Evolutionary conservation across 2,329 filamentous ascomycete genomes (phyloP), one percentile per base, ranked within the genome.

Genomic region (Drechslerella coelobrocha): DNA sequence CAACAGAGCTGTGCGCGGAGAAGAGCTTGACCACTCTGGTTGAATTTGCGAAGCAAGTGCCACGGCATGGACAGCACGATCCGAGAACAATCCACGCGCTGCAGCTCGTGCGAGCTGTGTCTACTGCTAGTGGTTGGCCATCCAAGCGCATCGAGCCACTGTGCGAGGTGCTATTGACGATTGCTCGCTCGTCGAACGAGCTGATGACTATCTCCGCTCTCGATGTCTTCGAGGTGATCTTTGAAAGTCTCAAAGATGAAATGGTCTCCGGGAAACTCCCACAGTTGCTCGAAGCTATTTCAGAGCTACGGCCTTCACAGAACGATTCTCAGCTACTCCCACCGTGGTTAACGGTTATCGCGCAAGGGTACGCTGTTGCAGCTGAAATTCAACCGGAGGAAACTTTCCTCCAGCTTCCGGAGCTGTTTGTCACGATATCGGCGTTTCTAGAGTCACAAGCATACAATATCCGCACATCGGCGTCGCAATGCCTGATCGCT

Each of bases 151-250:
- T 97, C 60, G 94, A 99, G 80, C 83, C 89, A 1, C 82, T 99
- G 31, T 97, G 92, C 79, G 92, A 97, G 79, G 81, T 96, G 59
- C 81, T 99, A 65, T 85, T 99, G 74, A 87, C 88, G 74, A 96
- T 97, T 72, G 93, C 93, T 27, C 88, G 88, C 77, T 92, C 90
- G 7, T 94, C 87, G 78, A 97, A 95, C 78, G 92, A 97, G 78
- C 96, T 93, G 78, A 88, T 99, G 82, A 96, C 92, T 29, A 95
- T 97, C 88, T 89, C 91, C 9, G 90, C 92, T 0, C 97, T 99
- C 76, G 93, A 97, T 74, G 93, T 97, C 2, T 99, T 99, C 76
- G 94, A 99, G 79, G 89, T 96, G 78, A 96, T 97, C 47, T 97
- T 99, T 74, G 89, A 89, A 75, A 89, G 92, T 6, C 92, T 99